These are phyloP conservation scores for Lecanoromycetidae sp. DNA, from an alignment of 2,329 filamentous ascomycete genomes.

Conservation along the genomic window DNA sequence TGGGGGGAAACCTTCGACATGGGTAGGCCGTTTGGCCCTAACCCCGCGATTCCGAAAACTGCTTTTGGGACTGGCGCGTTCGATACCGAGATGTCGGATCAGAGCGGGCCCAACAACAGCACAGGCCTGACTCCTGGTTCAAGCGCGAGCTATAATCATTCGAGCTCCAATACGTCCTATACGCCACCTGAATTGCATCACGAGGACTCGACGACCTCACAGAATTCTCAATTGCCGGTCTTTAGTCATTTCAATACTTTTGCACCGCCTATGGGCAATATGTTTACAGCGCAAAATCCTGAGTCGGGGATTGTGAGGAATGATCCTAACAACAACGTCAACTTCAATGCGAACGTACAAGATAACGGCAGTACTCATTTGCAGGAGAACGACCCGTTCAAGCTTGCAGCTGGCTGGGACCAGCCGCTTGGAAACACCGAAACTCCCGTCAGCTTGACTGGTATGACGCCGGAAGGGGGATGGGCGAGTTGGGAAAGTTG, in stretches of 20 bases:
- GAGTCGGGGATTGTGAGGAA: not conserved
- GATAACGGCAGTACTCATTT: not conserved
- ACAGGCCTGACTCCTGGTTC: conserved; percentile 12
- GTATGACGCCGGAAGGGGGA: conserved; percentile 25
- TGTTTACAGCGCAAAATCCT: not conserved
- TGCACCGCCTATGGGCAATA: not conserved
- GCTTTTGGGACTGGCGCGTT: conserved; percentile 6
- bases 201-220: conserved; percentile 15
- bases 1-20: not conserved
- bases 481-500: too few relatives aligned
- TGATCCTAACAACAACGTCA: not conserved
- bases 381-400: conserved; percentile 5
- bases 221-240: too few relatives aligned
- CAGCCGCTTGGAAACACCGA: conserved; percentile 14
- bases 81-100: conserved; percentile 15
- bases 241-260: too few relatives aligned
- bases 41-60: conserved; percentile 20
- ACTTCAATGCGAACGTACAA: not conserved
- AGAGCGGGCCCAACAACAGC: conserved; percentile 6
- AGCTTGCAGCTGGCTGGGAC: conserved; percentile 10
- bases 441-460: conserved; percentile 7
- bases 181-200: conserved; percentile 11
- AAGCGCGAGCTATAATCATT: conserved; percentile 3
- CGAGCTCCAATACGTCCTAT: conserved; percentile 16
- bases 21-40: not conserved